Evolutionary conservation across 768 basidiomycete genomes (phyloP).

Genomic region (Suillus decipiens): DNA sequence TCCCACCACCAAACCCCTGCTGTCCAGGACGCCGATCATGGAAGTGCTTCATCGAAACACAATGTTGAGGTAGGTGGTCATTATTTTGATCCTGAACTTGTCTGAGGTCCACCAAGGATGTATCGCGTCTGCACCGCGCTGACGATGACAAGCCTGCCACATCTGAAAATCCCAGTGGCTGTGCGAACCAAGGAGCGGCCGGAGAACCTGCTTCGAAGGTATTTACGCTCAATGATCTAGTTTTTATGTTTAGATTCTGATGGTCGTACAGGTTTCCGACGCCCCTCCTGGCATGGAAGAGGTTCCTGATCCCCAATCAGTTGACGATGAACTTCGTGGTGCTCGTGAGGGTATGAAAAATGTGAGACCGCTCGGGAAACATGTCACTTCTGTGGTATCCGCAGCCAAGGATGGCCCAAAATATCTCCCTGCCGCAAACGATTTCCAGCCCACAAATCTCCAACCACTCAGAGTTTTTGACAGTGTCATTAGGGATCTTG

Average conservation of each 20-base stretch:
- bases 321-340: too few relatives aligned
- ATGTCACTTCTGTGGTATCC: neutral
- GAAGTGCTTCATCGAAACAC: neutral
- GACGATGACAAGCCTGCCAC: neutral
- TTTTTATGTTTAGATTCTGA: neutral
- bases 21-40: neutral
- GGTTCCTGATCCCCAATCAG: too few relatives aligned
- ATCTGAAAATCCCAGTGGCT: neutral
- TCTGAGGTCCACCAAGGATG: neutral
- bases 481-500: neutral
- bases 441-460: conserved; percentile 7
- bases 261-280: neutral
- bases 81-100: neutral
- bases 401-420: neutral
- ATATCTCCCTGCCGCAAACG: neutral
- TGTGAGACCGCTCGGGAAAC: too few relatives aligned
- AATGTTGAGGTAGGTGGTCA: neutral
- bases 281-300: neutral
- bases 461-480: conserved; percentile 11
- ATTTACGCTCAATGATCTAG: neutral
- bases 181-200: neutral
- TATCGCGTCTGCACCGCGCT: neutral
- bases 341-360: too few relatives aligned
- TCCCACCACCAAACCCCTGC: neutral
- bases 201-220: neutral